These are phyloP conservation scores for Ephemerocybe angulata DNA, from an alignment of 768 basidiomycete genomes.

Conservation along the genomic window DNA sequence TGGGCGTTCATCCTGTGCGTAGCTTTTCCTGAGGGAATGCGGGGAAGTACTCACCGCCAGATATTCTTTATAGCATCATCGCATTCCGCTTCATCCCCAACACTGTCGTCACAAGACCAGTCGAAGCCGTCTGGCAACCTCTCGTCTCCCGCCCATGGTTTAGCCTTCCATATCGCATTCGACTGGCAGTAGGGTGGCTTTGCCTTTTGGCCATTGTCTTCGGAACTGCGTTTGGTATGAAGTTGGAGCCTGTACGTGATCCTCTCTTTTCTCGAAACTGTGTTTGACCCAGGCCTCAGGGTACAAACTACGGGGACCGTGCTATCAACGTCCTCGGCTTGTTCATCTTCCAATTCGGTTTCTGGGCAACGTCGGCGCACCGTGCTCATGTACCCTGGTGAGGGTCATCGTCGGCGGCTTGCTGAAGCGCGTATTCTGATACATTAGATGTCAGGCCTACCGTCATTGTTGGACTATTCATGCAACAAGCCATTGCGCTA, in stretches of 20 bases:
- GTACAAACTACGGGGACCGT: slow-evolving; percentile 69
- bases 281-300: slow-evolving; percentile 17
- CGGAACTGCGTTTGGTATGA: slow-evolving; percentile 85
- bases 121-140: slow-evolving; percentile 68
- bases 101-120: slow-evolving; percentile 64
- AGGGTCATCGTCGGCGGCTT: slow-evolving; percentile 15
- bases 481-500: slow-evolving; percentile 82
- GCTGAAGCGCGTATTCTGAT: neutral
- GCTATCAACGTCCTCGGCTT: slow-evolving; percentile 81
- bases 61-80: slow-evolving; percentile 40
- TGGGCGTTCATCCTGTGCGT: slow-evolving; percentile 78
- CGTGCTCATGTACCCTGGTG: slow-evolving; percentile 71
- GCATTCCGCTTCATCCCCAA: slow-evolving; percentile 84
- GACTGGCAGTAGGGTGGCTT: slow-evolving; percentile 71
- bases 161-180: slow-evolving; percentile 42
- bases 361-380: slow-evolving; percentile 64
- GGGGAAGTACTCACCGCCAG: neutral
- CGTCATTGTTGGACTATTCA: slow-evolving; percentile 81
- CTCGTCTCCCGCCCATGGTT: slow-evolving; percentile 66
- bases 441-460: slow-evolving; percentile 51
- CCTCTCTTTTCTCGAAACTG: slow-evolving; percentile 11
- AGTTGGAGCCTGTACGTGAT: slow-evolving; percentile 49
- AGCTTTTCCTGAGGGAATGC: neutral
- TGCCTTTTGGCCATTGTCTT: slow-evolving; percentile 74
- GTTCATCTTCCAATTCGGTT: slow-evolving; percentile 71